Evolutionary conservation across 257 asterid species (phyloP).

Genomic region (Solanum neorickii): DNA sequence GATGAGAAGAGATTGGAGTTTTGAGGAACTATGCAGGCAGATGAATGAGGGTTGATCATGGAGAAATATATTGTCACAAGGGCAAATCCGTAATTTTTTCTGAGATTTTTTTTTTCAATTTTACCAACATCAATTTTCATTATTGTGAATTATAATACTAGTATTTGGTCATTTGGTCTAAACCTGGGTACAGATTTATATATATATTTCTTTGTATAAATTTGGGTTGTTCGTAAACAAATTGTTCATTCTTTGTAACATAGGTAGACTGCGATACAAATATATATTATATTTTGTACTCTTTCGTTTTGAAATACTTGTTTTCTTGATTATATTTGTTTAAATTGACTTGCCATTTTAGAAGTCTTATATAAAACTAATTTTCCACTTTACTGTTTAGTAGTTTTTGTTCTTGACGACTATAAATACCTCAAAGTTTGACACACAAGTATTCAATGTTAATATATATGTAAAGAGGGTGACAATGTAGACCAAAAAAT

Average conservation of each 20-base stretch:
- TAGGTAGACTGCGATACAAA: neutral
- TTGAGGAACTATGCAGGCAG: constrained; percentile 14
- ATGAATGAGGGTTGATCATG: neutral
- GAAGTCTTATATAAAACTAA: too few species aligned
- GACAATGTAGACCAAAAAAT: too few species aligned
- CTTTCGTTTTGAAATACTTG: neutral
- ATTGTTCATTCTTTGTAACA: neutral
- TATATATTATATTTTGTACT: neutral
- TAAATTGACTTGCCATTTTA: neutral
- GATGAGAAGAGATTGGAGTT: constrained; percentile 47
- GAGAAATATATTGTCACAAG: neutral
- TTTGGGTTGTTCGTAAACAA: neutral
- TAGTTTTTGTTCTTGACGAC: too few species aligned
- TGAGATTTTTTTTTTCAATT: neutral
- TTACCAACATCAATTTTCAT: neutral
- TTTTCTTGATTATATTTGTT: neutral
- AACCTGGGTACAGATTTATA: neutral
- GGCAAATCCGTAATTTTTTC: neutral
- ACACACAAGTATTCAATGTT: too few species aligned
- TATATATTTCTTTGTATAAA: too few species aligned
- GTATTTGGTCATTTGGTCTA: neutral
- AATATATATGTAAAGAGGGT: too few species aligned
- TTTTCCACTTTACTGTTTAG: too few species aligned
- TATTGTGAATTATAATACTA: neutral
- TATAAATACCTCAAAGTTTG: too few species aligned